Percentiles rank a stretch among this genome's conserved stretches.
Conservation (phyloP, 2,329 filamentous ascomycete genomes). For the Aspergillus aculeatinus region DNA sequence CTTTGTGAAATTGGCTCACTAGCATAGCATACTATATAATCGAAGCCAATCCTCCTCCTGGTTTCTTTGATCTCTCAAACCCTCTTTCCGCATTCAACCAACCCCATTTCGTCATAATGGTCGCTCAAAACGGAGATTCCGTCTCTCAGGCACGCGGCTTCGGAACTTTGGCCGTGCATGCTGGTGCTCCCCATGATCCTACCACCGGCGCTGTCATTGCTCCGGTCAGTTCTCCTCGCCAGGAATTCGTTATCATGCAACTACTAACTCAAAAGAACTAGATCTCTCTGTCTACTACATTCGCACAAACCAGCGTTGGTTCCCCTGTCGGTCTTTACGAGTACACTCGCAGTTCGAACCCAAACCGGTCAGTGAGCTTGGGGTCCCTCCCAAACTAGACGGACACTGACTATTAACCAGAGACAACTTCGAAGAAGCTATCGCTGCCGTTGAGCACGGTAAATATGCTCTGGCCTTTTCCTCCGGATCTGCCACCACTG, state of each 20-base stretch:
- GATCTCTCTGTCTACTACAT: conserved; percentile 96
- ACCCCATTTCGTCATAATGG: conserved; percentile 22
- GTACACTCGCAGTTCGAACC: conserved; percentile 91
- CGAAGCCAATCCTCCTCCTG: neutral
- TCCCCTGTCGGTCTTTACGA: conserved; percentile 86
- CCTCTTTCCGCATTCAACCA: neutral
- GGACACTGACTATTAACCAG: conserved; percentile 41
- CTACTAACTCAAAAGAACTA: conserved; percentile 27
- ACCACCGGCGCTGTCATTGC: conserved; percentile 93
- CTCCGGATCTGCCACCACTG: conserved; percentile 90
- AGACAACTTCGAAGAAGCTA: conserved; percentile 86
- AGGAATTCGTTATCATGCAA: neutral
- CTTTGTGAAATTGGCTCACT: neutral
- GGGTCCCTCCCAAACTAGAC: neutral
- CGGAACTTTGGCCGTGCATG: conserved; percentile 92
- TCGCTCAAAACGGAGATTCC: conserved; percentile 47
- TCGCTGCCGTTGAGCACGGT: conserved; percentile 89
- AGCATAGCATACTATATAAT: neutral
- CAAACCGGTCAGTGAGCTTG: conserved; percentile 62
- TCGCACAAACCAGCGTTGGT: conserved; percentile 85
- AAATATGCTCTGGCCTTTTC: conserved; percentile 91
- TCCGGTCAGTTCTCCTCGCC: conserved; percentile 51
- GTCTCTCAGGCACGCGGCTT: conserved; percentile 73
- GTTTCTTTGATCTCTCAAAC: conserved; percentile 8
- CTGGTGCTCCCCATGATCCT: conserved; percentile 86